Evolutionary conservation across 2,329 filamentous ascomycete genomes (phyloP), one percentile per base, ranked within the genome.

Genomic region (Claviceps sp.): DNA sequence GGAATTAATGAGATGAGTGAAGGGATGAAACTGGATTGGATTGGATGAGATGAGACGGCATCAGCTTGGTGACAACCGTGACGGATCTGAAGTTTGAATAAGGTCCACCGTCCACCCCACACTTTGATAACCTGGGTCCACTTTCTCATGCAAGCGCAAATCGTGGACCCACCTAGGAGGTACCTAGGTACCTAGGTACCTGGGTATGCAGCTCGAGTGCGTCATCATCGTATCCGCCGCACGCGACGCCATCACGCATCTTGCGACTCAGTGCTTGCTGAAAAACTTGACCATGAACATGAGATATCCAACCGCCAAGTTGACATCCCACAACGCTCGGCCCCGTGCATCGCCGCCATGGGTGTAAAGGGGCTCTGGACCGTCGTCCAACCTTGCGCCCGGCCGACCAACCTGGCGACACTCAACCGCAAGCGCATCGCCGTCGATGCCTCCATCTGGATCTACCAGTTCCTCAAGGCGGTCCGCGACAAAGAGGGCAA

Each of bases 401-500:
- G 93, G 40, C 94, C 93, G 20, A 95, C 94, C 56, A 96, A 95
- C 68, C 85, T 98, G 61, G 90, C 94, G 61, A 95, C 91, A 14
- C 82, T 98, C 55, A 97, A 97, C 67, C 88, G 86, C 60, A 96
- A 95, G 71, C 88, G 93, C 16, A 85, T 98, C 48, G 94, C 93
- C 47, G 88, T 98, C 59, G 93, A 98, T 70, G 93, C 94, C 54
- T 96, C 90, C 13, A 98, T 98, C 65, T 98, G 93, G 93, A 97
- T 98, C 61, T 98, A 98, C 75, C 93, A 98, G 65, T 98, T 98
- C 63, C 81, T 98, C 61, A 98, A 98, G 72, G 93, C 94, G 9
- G 93, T 98, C 11, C 90, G 93, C 61, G 93, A 98, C 70, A 96
- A 97, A 63, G 93, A 98, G 69, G 93, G 93, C 51, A 95, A 98